Evolutionary conservation across 805 yeast species (phyloP).

Genomic region (Cyberlindnera nakhonratchasimensis): DNA sequence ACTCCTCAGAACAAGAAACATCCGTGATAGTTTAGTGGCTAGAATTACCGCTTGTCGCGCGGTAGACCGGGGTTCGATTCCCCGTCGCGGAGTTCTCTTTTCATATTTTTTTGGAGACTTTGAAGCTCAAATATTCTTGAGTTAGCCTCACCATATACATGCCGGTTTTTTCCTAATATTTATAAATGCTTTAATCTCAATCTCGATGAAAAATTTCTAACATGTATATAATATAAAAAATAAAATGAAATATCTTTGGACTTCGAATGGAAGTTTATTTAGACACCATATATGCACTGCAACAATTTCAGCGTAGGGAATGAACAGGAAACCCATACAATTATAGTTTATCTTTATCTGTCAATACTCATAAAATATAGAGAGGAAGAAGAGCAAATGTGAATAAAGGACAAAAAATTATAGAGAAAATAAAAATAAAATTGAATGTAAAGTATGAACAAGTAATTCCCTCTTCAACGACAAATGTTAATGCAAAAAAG

Average conservation of each 20-base stretch:
- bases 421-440: conserved; percentile 4
- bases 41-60: conserved; percentile 29
- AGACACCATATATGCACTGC: conserved; percentile 13
- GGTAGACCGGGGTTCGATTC: conserved; percentile 28
- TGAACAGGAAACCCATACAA: no score
- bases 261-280: no score
- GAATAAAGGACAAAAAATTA: not conserved
- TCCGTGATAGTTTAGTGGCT: conserved; percentile 30
- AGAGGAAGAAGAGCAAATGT: conserved; percentile 1
- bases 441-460: conserved; percentile 14
- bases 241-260: not conserved
- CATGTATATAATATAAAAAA: not conserved
- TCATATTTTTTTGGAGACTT: not conserved
- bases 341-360: no score
- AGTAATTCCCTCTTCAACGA: conserved; percentile 6
- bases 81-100: conserved; percentile 24
- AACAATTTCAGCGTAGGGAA: no score
- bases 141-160: not conserved
- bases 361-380: not conserved
- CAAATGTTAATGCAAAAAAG: conserved; percentile 2
- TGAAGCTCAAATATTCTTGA: not conserved
- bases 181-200: not conserved
- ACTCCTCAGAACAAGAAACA: not conserved
- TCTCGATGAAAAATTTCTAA: conserved; percentile 1
- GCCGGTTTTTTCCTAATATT: not conserved